A percentile compares a stretch with the other conserved stretches of the same genome.
Conservation (phyloP, 2,329 filamentous ascomycete genomes). For the Alternaria longipes region DNA sequence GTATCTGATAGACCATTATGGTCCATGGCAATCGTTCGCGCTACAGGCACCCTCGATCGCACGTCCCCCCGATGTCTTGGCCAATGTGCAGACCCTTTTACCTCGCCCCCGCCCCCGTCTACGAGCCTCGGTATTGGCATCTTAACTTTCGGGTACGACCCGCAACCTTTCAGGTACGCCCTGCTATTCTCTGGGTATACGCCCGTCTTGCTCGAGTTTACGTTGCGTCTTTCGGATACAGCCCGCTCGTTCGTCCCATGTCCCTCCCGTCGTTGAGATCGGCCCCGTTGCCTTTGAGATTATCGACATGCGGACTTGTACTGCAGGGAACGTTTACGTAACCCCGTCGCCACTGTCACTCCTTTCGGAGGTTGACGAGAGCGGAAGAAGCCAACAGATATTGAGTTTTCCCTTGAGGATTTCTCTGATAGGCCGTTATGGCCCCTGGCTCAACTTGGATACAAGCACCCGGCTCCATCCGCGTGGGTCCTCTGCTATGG, state of each 20-base stretch:
- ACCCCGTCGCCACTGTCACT: conserved; percentile 32
- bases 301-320: conserved; percentile 18
- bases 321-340: conserved; percentile 29
- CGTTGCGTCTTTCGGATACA: conserved; percentile 12
- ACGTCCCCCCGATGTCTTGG: conserved; percentile 21
- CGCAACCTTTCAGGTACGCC: conserved; percentile 20
- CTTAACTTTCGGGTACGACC: conserved; percentile 10
- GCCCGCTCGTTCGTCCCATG: conserved; percentile 3
- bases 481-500: not conserved
- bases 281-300: conserved; percentile 1
- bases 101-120: conserved; percentile 7
- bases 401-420: conserved; percentile 19
- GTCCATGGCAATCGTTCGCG: conserved; percentile 33
- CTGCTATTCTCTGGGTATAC: conserved; percentile 15
- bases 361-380: conserved; percentile 26
- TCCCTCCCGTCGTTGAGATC: not conserved
- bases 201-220: conserved; percentile 12
- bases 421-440: conserved; percentile 38
- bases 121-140: conserved; percentile 9
- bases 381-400: conserved; percentile 45
- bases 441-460: conserved; percentile 38
- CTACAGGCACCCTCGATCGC: conserved; percentile 31
- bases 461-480: conserved; percentile 22
- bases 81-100: conserved; percentile 18
- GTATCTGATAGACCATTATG: conserved; percentile 29